phyloP scores from a whole-genome alignment of 2,329 filamentous ascomycete species.

The Aureobasidium namibiae region DNA sequence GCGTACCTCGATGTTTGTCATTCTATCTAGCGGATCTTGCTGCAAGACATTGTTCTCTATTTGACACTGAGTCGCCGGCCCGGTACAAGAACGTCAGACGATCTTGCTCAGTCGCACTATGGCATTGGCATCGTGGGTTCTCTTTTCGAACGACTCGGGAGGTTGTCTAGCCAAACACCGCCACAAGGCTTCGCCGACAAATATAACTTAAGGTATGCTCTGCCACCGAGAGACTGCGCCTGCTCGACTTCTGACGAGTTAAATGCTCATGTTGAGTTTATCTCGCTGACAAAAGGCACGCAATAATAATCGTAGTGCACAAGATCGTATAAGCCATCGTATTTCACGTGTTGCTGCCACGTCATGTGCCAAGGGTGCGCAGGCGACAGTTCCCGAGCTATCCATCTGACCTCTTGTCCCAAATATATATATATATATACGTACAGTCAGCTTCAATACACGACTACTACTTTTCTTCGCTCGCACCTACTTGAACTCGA shows the following conservation, averaged over 20 bases:
- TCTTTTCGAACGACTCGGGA: neutral
- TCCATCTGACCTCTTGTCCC: neutral
- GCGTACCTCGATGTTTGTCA: too few species aligned
- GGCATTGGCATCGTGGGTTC: neutral
- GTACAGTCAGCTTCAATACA: neutral
- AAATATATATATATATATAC: neutral
- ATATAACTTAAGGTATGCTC: neutral
- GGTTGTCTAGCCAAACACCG: neutral
- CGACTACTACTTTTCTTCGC: neutral
- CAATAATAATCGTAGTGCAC: neutral
- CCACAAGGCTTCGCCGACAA: neutral
- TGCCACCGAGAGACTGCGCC: neutral
- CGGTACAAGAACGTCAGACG: neutral
- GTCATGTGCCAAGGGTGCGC: slow-evolving; percentile 6
- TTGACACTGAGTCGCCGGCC: neutral
- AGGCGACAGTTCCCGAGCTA: neutral
- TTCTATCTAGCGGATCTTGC: neutral
- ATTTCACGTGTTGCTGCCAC: neutral
- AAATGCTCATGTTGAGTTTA: neutral
- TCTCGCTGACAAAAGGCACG: neutral
- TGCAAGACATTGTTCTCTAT: neutral
- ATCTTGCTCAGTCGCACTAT: neutral
- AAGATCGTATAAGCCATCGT: neutral
- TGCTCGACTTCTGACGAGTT: neutral
- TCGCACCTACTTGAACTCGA: neutral